Evolutionary conservation across 257 asterid species (phyloP).

Genomic region (Salvia miltiorrhiza): DNA sequence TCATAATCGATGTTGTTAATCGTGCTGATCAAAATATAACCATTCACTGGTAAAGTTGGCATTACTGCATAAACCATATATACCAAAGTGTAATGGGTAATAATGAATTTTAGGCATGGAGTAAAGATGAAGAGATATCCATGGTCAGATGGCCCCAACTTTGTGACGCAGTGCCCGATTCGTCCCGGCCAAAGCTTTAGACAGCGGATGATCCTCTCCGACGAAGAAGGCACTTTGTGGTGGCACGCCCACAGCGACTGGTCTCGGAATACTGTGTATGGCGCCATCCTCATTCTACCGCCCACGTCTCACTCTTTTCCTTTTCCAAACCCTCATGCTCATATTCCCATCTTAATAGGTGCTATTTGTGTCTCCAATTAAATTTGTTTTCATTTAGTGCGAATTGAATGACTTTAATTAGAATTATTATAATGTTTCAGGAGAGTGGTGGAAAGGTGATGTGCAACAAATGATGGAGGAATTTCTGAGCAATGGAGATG

Average conservation of each 20-base stretch:
- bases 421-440: no score
- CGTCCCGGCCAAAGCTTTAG: constrained; percentile 40
- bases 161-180: constrained; percentile 59
- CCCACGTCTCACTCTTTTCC: constrained; percentile 25
- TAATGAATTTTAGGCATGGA: constrained; percentile 67
- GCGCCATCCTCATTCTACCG: constrained; percentile 46
- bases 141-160: constrained; percentile 66
- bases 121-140: constrained; percentile 58
- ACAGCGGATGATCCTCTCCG: constrained; percentile 40
- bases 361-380: background rate
- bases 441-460: no score
- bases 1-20: constrained; percentile 28
- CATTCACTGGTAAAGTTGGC: constrained; percentile 31
- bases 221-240: constrained; percentile 67
- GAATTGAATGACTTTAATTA: no score
- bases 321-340: constrained; percentile 42
- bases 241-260: constrained; percentile 79
- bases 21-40: constrained; percentile 22
- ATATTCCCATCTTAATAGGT: constrained; percentile 53
- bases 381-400: no score
- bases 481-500: no score
- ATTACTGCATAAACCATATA: background rate
- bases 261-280: constrained; percentile 51
- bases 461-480: no score
- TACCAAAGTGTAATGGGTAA: background rate